Conservation (phyloP, 164 flowering plant species). For the Stephania cephalantha region DNA sequence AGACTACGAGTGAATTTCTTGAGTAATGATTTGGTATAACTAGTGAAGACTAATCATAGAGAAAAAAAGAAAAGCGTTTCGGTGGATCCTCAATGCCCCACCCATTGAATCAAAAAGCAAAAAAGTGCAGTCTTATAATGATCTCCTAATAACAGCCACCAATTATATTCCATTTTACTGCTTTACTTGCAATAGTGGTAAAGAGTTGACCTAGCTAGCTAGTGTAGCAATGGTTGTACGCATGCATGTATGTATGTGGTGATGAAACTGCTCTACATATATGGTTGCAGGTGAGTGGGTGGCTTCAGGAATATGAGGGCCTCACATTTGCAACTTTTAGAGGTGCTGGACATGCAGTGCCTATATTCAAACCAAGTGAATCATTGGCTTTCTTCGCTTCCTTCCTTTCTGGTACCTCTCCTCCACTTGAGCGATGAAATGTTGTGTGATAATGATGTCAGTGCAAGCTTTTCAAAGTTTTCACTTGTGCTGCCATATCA, state of each 20-base stretch:
- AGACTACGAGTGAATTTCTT: no score
- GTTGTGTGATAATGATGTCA: neutral
- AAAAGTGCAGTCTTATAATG: no score
- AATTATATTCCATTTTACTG: neutral
- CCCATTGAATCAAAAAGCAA: no score
- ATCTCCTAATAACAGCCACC: neutral
- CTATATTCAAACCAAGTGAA: slow-evolving; percentile 73
- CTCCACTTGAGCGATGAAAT: slow-evolving; percentile 2
- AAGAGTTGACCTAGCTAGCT: neutral
- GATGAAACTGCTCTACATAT: neutral
- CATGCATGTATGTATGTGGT: no score
- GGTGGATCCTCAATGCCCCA: no score
- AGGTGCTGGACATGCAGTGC: slow-evolving; percentile 99
- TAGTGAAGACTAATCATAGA: no score
- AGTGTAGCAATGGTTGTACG: no score
- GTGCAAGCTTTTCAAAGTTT: neutral
- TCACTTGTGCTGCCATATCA: neutral
- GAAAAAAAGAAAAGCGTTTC: no score
- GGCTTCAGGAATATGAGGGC: slow-evolving; percentile 58
- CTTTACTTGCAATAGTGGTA: neutral
- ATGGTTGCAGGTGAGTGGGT: slow-evolving; percentile 49
- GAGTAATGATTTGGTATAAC: no score
- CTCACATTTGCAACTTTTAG: slow-evolving; percentile 87
- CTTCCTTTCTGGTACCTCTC: slow-evolving; percentile 44
- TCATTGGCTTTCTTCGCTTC: slow-evolving; percentile 74